A percentile compares a stretch with the other conserved stretches of the same genome.
Conservation (phyloP, 441 rosid species). For the Pelargonium citronellum region DNA sequence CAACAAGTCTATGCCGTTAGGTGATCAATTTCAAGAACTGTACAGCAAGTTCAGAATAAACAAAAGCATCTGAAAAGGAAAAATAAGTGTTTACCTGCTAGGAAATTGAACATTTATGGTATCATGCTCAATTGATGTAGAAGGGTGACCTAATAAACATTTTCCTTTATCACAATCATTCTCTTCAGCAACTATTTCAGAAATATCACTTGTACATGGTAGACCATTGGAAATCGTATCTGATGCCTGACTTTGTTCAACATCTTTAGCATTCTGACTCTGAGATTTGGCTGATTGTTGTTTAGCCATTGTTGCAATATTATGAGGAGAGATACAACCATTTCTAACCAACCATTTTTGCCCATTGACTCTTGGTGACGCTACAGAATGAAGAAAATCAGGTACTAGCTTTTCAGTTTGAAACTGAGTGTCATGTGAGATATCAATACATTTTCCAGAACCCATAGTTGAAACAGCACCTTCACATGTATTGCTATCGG, state of each 20-base stretch:
- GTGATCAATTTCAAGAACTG: neutral
- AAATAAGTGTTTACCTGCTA: slow-evolving; percentile 39
- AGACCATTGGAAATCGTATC: slow-evolving; percentile 25
- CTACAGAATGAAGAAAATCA: slow-evolving; percentile 14
- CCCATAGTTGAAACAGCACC: neutral
- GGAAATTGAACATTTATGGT: slow-evolving; percentile 14
- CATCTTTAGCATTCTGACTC: slow-evolving; percentile 14
- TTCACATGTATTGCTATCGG: slow-evolving; percentile 24
- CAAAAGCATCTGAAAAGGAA: neutral
- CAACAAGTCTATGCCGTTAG: no score
- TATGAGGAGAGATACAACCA: slow-evolving; percentile 78
- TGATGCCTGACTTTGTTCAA: slow-evolving; percentile 22
- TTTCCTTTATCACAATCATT: slow-evolving; percentile 42
- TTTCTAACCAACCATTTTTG: slow-evolving; percentile 64
- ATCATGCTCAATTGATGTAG: slow-evolving; percentile 28
- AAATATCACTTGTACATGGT: slow-evolving; percentile 22
- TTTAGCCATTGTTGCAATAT: slow-evolving; percentile 45
- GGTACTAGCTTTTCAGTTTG: neutral
- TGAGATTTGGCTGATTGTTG: slow-evolving; percentile 30
- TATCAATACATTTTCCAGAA: neutral
- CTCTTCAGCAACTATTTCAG: slow-evolving; percentile 41
- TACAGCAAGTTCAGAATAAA: neutral
- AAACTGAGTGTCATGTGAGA: neutral
- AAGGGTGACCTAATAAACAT: slow-evolving; percentile 27
- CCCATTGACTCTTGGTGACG: slow-evolving; percentile 34